Conservation (phyloP, 306 rosid genomes). For the Abrus pulchellus region DNA sequence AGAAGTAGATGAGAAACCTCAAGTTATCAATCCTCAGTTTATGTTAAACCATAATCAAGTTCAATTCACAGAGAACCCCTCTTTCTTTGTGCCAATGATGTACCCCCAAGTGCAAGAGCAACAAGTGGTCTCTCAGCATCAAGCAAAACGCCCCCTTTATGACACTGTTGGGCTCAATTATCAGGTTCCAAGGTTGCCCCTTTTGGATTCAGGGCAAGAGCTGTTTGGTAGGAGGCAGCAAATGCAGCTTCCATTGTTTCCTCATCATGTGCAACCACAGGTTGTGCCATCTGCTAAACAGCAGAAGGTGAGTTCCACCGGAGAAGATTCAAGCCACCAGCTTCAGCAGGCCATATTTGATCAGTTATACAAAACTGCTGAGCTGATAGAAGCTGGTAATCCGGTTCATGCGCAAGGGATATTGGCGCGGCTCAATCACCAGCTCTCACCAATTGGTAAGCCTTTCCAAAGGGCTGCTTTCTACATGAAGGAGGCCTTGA, state of each 20-base stretch:
- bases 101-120: slow-evolving; percentile 75
- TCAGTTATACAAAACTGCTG: slow-evolving; percentile 82
- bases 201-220: slow-evolving; percentile 66
- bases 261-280: slow-evolving; percentile 69
- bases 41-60: slow-evolving; percentile 71
- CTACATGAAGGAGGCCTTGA: slow-evolving; percentile 87
- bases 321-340: slow-evolving; percentile 71
- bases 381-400: slow-evolving; percentile 80
- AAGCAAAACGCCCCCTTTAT: slow-evolving; percentile 64
- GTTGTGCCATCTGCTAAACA: slow-evolving; percentile 56
- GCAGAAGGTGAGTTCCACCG: slow-evolving; percentile 60
- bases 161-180: slow-evolving; percentile 59
- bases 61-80: slow-evolving; percentile 67
- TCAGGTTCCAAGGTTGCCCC: slow-evolving; percentile 56
- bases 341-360: slow-evolving; percentile 81
- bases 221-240: slow-evolving; percentile 59
- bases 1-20: slow-evolving; percentile 78
- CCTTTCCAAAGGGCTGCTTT: slow-evolving; percentile 97
- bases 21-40: slow-evolving; percentile 68
- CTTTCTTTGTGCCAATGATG: slow-evolving; percentile 76
- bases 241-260: slow-evolving; percentile 71
- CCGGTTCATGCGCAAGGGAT: slow-evolving; percentile 90
- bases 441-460: slow-evolving; percentile 84
- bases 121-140: slow-evolving; percentile 66
- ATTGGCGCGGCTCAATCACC: slow-evolving; percentile 99